Percentiles rank a stretch among this genome's conserved stretches.
Evolutionary conservation across 257 asterid species (phyloP).

Genomic region (Dorcoceras hygrometricum): DNA sequence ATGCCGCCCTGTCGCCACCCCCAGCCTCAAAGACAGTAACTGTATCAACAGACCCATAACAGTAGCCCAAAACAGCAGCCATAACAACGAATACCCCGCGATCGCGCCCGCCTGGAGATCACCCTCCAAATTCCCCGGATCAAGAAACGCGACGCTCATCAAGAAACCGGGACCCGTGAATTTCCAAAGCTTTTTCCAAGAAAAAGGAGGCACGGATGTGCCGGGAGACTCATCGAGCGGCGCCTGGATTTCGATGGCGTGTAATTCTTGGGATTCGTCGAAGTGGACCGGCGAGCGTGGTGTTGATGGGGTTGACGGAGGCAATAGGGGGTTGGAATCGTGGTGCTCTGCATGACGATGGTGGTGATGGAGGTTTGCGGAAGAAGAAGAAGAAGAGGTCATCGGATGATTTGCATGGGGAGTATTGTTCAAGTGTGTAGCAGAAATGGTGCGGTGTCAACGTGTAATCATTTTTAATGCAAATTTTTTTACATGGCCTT

Average conservation of each 20-base stretch:
- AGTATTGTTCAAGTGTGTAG: neutral
- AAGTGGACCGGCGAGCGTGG: constrained; percentile 16
- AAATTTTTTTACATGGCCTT: too few species aligned
- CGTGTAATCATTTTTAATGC: too few species aligned
- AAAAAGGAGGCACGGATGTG: constrained; percentile 46
- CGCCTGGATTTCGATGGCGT: constrained; percentile 44
- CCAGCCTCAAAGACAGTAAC: constrained; percentile 52
- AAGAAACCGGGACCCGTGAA: constrained; percentile 75
- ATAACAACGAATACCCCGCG: constrained; percentile 62
- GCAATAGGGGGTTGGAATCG: constrained; percentile 32
- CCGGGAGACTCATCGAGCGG: constrained; percentile 28
- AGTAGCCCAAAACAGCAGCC: constrained; percentile 70
- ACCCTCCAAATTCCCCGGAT: constrained; percentile 76
- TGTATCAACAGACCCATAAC: constrained; percentile 67
- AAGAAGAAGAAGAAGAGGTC: constrained; percentile 33
- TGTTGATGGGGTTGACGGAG: constrained; percentile 21
- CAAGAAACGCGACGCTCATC: constrained; percentile 78
- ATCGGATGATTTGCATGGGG: constrained; percentile 30
- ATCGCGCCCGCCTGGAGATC: constrained; percentile 73
- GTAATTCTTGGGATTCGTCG: constrained; percentile 30
- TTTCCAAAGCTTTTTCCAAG: constrained; percentile 72
- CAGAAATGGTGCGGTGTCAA: neutral
- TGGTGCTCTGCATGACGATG: constrained; percentile 35
- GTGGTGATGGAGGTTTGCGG: constrained; percentile 32
- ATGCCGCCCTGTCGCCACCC: constrained; percentile 73